phyloP scores from a whole-genome alignment of 2,329 filamentous ascomycete genomes.

The Aspergillus unguis region DNA sequence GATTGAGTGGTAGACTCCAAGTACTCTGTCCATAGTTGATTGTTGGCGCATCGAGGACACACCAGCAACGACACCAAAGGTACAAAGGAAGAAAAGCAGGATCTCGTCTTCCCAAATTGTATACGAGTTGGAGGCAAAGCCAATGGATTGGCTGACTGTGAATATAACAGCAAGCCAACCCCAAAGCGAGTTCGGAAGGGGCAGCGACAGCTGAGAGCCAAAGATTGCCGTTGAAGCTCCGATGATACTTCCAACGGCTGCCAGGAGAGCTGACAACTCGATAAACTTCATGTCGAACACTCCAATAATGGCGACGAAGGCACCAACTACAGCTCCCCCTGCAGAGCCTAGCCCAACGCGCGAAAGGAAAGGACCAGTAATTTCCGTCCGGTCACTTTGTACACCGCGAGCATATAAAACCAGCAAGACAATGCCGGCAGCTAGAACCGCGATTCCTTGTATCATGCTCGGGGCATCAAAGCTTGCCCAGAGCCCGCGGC shows the following conservation, averaged over 20 bases:
- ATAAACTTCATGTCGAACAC: conserved; percentile 29
- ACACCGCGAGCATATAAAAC: conserved; percentile 67
- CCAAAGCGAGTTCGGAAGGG: conserved; percentile 76
- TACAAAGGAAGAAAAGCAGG: conserved; percentile 82
- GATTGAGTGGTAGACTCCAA: conserved; percentile 81
- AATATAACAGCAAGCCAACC: conserved; percentile 81
- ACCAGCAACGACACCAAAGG: conserved; percentile 75
- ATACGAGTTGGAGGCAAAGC: conserved; percentile 96
- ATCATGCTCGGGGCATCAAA: conserved; percentile 88
- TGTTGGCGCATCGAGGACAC: conserved; percentile 72
- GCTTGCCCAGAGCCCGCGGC: conserved; percentile 82
- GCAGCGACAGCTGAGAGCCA: conserved; percentile 43
- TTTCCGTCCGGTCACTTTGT: conserved; percentile 50
- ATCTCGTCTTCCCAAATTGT: conserved; percentile 99
- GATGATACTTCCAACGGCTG: conserved; percentile 46
- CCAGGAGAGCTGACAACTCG: conserved; percentile 38
- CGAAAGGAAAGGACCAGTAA: conserved; percentile 53
- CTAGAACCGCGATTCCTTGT: conserved; percentile 69
- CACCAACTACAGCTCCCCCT: conserved; percentile 38
- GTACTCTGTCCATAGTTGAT: conserved; percentile 62
- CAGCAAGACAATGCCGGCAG: conserved; percentile 64
- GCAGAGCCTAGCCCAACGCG: conserved; percentile 50
- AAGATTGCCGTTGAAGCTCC: conserved; percentile 41
- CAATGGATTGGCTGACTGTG: conserved; percentile 80
- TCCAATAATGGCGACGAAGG: conserved; percentile 19